Evolutionary conservation across 768 basidiomycete genomes (phyloP).

Genomic region (Mycena albidolilacea): DNA sequence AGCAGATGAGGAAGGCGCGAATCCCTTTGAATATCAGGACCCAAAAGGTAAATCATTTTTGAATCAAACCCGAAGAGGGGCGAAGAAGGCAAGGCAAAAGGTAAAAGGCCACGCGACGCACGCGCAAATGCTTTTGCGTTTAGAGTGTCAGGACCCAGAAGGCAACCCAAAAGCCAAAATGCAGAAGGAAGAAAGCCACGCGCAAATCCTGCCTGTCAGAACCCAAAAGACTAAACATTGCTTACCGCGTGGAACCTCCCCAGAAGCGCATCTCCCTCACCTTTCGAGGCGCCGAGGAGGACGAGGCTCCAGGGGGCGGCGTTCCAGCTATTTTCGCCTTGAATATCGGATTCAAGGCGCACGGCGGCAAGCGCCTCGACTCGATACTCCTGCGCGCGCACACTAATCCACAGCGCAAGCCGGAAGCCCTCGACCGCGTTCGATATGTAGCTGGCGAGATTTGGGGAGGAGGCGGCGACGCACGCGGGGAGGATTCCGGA

Average conservation of each 20-base stretch:
- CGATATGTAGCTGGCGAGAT: constrained; percentile 51
- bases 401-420: constrained; percentile 59
- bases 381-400: constrained; percentile 56
- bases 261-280: constrained; percentile 42
- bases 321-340: neutral
- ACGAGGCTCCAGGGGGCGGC: constrained; percentile 63
- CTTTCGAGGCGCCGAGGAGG: constrained; percentile 49
- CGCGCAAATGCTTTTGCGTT: too few relatives aligned
- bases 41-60: neutral
- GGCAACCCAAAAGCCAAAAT: too few relatives aligned
- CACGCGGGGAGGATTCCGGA: constrained; percentile 62
- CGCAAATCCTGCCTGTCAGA: neutral
- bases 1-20: too few relatives aligned
- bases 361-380: too few relatives aligned
- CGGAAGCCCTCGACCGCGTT: constrained; percentile 55
- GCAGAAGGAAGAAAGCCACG: too few relatives aligned
- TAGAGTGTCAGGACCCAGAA: too few relatives aligned
- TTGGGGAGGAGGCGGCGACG: constrained; percentile 56
- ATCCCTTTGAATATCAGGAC: neutral
- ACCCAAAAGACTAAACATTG: neutral
- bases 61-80: too few relatives aligned
- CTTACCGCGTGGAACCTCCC: constrained; percentile 7
- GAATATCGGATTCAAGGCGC: too few relatives aligned
- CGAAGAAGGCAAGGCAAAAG: too few relatives aligned
- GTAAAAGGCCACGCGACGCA: too few relatives aligned